Evolutionary conservation across 208 protist species (phyloP), one percentile per base, ranked within the genome.

Genomic region (Wallacemonas rigidus): DNA sequence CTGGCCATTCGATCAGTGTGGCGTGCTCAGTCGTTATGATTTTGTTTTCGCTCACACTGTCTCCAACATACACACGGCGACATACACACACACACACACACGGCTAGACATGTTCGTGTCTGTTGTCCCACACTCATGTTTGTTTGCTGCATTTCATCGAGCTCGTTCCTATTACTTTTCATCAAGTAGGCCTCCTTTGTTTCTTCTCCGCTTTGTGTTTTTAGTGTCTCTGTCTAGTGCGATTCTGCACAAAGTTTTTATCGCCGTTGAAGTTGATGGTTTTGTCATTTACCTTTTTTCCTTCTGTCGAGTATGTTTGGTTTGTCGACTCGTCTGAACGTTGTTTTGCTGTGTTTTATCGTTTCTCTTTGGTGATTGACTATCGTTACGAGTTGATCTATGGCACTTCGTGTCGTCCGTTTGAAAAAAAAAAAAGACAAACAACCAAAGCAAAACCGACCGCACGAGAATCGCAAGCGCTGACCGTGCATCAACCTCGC

Each of bases 181-280:
- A 26, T 26, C 26, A 26, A 26, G 26, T 26, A 26, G 26, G 26
- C 26, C 26, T 26, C 26, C 56, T 7, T 26, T 56, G 12, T 26
- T 35, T 56, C 44, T 7, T 1, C 9, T 2, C 54, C n/a, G 73
- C 75, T 70, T 70, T 72, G 7, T n/a, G 48, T 67, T 11, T 74
- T 69, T 50, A 58, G 40, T 67, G 67, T 54, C 47, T 54, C 40
- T 51, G 60, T 54, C 61, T 38, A 68, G 7, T 62, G 17, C 43
- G 38, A 44, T 1, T 41, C 26, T 62, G 51, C 51, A 56, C 51
- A 56, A 56, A 12, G 26, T 56, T 56, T 56, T 26, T 56, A 56
- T 56, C 51, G 51, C n/a, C 51, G 51, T 12, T 62, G 56, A 53
- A 35, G 60, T 54, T 39, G 12, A 5, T 69, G 14, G 39, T 40